phyloP scores from a whole-genome alignment of 2,329 filamentous ascomycete species.

The Hypoxylon sp. region DNA sequence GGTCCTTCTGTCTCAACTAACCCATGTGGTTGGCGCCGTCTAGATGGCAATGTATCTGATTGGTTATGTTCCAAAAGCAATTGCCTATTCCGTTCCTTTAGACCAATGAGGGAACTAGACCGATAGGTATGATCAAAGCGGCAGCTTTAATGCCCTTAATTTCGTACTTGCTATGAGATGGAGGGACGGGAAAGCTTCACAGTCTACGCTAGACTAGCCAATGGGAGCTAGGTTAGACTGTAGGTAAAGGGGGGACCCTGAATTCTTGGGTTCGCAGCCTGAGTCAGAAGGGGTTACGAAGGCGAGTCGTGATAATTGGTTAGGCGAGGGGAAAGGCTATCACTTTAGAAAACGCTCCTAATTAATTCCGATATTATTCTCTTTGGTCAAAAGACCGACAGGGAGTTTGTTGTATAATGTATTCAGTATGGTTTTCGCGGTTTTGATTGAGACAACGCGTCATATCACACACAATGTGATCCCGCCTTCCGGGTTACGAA shows the following conservation, averaged over 20 bases:
- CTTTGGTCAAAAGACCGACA: background rate
- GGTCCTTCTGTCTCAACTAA: slow-evolving; percentile 22
- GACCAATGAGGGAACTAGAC: slow-evolving; percentile 9
- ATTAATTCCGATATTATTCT: background rate
- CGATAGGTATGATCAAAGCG: slow-evolving; percentile 11
- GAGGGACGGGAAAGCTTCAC: slow-evolving; percentile 14
- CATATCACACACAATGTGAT: slow-evolving; percentile 17
- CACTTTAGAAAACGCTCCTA: background rate
- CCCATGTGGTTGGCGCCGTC: slow-evolving; percentile 25
- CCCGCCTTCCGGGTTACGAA: slow-evolving; percentile 4
- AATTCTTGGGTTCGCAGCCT: background rate
- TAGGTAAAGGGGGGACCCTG: slow-evolving; percentile 8
- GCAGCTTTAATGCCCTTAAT: slow-evolving; percentile 5
- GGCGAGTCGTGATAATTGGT: too few relatives aligned
- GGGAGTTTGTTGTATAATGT: slow-evolving; percentile 7
- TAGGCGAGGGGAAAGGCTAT: background rate
- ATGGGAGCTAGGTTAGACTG: slow-evolving; percentile 9
- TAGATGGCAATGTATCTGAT: slow-evolving; percentile 19
- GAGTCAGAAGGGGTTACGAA: background rate
- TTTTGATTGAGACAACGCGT: slow-evolving; percentile 26
- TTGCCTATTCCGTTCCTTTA: slow-evolving; percentile 14
- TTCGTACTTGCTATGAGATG: slow-evolving; percentile 9
- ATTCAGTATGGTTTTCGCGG: slow-evolving; percentile 24
- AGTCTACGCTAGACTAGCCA: slow-evolving; percentile 15
- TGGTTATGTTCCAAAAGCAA: slow-evolving; percentile 22